These are phyloP conservation scores for Cenchrus americanus DNA, from an alignment of 176 grass and related monocot species.

Conservation along the genomic window DNA sequence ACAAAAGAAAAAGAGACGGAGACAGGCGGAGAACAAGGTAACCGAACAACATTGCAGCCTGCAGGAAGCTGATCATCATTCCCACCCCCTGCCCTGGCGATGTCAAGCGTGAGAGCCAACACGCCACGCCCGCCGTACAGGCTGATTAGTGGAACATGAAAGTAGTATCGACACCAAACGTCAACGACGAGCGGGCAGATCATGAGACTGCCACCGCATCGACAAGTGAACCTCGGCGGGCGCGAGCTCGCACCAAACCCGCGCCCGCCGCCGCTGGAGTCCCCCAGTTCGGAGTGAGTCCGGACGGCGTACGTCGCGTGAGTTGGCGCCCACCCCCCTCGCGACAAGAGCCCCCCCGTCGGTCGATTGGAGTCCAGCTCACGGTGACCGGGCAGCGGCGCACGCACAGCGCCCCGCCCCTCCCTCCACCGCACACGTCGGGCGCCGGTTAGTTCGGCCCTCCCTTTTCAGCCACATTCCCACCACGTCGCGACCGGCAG, in stretches of 20 bases:
- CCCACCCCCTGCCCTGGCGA: neutral
- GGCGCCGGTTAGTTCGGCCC: conserved; percentile 32
- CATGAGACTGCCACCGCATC: no score
- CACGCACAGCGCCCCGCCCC: neutral
- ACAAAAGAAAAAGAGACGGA: neutral
- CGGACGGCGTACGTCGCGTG: neutral
- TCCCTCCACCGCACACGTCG: conserved; percentile 7
- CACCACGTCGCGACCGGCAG: neutral
- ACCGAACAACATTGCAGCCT: neutral
- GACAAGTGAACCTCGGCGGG: neutral
- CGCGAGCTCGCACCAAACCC: neutral
- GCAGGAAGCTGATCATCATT: neutral
- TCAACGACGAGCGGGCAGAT: neutral
- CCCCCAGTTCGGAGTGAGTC: neutral
- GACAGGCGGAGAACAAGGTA: neutral
- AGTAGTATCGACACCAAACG: neutral
- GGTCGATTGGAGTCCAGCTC: conserved; percentile 40
- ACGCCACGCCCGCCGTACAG: neutral
- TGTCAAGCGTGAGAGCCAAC: neutral
- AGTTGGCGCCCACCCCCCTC: conserved; percentile 17
- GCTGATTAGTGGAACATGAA: neutral
- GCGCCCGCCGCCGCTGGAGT: neutral
- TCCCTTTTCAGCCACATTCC: conserved; percentile 45
- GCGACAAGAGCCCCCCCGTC: conserved; percentile 5
- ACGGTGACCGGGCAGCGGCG: conserved; percentile 10